phyloP scores from a whole-genome alignment of 2,329 filamentous ascomycete species.

The Immersiporthe knoxdaviesiana region DNA sequence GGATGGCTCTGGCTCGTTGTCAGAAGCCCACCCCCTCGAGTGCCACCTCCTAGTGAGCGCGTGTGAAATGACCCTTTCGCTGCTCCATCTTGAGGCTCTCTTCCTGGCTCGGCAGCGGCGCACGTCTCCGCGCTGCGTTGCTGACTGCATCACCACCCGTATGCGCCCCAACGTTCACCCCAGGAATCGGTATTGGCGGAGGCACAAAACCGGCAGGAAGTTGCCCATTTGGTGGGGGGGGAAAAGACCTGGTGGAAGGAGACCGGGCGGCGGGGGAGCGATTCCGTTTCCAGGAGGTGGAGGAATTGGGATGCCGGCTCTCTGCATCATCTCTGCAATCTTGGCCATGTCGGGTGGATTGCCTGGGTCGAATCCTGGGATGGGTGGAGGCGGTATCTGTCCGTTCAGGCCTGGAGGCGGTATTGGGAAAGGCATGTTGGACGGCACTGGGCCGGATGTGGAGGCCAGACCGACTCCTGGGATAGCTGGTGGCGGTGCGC shows the following conservation, averaged over 20 bases:
- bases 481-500: conserved; percentile 47
- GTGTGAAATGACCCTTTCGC: conserved; percentile 64
- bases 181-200: conserved; percentile 42
- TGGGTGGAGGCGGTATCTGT: conserved; percentile 41
- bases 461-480: conserved; percentile 53
- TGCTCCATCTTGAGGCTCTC: conserved; percentile 82
- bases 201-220: conserved; percentile 44
- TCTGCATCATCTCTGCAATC: conserved; percentile 67
- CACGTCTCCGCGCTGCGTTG: conserved; percentile 58
- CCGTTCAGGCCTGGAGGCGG: conserved; percentile 49
- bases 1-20: not conserved
- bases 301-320: conserved; percentile 65
- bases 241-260: conserved; percentile 52
- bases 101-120: conserved; percentile 79
- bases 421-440: conserved; percentile 58
- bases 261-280: conserved; percentile 48
- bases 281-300: conserved; percentile 44
- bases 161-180: conserved; percentile 33
- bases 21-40: not conserved
- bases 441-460: conserved; percentile 40
- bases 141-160: conserved; percentile 37
- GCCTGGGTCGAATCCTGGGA: conserved; percentile 58
- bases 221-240: conserved; percentile 46
- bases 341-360: conserved; percentile 65
- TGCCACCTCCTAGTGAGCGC: conserved; percentile 46